Evolutionary conservation across 2,329 filamentous ascomycete species (phyloP).

Genomic region (Parascedosporium putredinis): DNA sequence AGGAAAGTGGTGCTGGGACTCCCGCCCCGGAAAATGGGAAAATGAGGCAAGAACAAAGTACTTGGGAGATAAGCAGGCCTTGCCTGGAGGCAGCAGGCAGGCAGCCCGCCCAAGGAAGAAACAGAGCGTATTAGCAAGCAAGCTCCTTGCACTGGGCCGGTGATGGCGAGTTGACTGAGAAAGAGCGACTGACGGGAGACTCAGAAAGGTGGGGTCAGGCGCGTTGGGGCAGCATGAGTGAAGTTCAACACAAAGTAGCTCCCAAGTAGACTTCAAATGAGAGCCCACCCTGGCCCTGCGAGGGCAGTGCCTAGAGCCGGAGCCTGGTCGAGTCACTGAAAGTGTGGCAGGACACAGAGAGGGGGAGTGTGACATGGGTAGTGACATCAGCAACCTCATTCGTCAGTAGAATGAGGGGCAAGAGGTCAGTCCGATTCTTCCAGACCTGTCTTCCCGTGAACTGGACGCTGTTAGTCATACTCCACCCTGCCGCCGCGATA

Average conservation of each 20-base stretch:
- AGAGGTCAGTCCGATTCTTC: too few species aligned
- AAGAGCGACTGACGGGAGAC: not conserved
- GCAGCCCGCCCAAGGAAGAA: not conserved
- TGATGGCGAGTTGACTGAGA: not conserved
- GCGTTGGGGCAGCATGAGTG: not conserved
- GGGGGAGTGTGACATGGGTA: not conserved
- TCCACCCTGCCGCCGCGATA: too few species aligned
- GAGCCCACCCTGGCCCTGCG: too few species aligned
- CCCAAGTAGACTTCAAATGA: too few species aligned
- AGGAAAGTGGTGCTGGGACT: not conserved
- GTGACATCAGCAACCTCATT: not conserved
- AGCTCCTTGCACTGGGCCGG: not conserved
- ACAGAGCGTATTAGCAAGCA: not conserved
- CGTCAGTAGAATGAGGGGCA: not conserved
- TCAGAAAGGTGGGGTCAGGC: not conserved
- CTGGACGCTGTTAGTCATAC: not conserved
- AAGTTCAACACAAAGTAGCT: not conserved
- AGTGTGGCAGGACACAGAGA: not conserved
- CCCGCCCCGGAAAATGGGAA: too few species aligned
- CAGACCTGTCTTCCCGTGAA: too few species aligned
- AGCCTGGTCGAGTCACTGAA: not conserved
- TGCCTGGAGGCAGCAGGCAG: not conserved
- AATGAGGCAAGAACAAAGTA: not conserved
- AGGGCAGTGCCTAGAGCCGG: not conserved
- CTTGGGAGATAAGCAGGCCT: not conserved